A percentile compares a stretch with the other conserved stretches of the same genome.
Evolutionary conservation across 441 rosid genomes (phyloP).

Genomic region (Isatis lusitanica): DNA sequence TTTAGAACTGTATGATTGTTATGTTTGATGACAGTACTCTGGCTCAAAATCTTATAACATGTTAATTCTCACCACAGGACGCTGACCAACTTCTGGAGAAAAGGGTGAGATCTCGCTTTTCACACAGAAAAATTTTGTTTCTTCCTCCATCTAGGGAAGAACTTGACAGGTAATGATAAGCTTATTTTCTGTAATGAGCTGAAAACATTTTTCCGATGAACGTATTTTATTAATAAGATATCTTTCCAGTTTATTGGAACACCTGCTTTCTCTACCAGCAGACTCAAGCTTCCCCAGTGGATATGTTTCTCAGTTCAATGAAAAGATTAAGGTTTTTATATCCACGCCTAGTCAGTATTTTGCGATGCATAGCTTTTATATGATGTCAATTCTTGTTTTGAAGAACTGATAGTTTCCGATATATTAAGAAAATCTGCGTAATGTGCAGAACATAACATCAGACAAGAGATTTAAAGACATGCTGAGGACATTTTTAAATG

Average conservation of each 20-base stretch:
- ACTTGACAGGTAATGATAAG: slow-evolving; percentile 51
- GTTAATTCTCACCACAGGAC: slow-evolving; percentile 54
- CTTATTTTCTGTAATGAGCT: slow-evolving; percentile 26
- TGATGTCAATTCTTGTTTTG: slow-evolving; percentile 10
- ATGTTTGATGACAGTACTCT: slow-evolving; percentile 7
- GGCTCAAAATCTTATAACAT: slow-evolving; percentile 14
- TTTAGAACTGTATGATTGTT: not conserved
- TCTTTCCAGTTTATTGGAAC: slow-evolving; percentile 72
- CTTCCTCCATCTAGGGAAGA: slow-evolving; percentile 79
- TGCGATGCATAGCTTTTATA: not conserved
- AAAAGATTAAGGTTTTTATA: slow-evolving; percentile 73
- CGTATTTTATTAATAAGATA: slow-evolving; percentile 11
- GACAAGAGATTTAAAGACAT: slow-evolving; percentile 72
- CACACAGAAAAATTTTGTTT: slow-evolving; percentile 82
- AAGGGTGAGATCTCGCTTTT: slow-evolving; percentile 94
- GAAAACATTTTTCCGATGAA: not conserved
- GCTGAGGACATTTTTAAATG: slow-evolving; percentile 45
- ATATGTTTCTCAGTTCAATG: slow-evolving; percentile 67
- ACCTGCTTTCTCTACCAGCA: slow-evolving; percentile 67
- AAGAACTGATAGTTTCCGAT: slow-evolving; percentile 2
- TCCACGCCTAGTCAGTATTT: slow-evolving; percentile 13
- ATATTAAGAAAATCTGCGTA: not conserved
- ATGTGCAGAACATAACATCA: slow-evolving; percentile 57
- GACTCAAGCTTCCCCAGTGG: slow-evolving; percentile 67
- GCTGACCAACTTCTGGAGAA: slow-evolving; percentile 96